These are phyloP conservation scores for Cucurbita maxima DNA, from an alignment of 306 rosid species.

Conservation along the genomic window DNA sequence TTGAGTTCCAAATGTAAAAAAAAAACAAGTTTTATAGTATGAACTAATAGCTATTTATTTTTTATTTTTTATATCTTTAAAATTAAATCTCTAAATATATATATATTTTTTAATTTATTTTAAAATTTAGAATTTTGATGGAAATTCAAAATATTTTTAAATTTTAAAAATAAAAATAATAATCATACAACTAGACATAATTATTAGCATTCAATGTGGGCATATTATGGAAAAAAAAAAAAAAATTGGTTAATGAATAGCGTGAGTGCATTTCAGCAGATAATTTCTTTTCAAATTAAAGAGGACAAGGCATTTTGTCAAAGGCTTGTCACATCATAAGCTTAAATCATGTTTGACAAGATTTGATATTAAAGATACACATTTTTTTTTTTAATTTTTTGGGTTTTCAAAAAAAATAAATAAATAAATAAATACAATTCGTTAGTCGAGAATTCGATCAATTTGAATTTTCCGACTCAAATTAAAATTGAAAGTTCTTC, in stretches of 20 bases:
- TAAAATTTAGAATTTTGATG: neutral
- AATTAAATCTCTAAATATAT: neutral
- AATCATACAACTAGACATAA: too few relatives aligned
- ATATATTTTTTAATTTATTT: neutral
- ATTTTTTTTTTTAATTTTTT: neutral
- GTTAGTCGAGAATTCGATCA: too few relatives aligned
- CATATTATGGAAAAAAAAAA: neutral
- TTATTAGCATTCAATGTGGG: neutral
- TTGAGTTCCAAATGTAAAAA: neutral
- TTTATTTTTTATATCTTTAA: too few relatives aligned
- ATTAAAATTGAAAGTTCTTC: too few relatives aligned
- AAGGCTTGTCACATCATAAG: neutral
- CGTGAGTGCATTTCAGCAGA: neutral
- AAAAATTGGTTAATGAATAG: neutral
- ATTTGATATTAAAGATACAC: conserved; percentile 4
- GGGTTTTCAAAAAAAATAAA: too few relatives aligned
- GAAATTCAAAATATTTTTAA: too few relatives aligned
- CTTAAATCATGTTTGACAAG: neutral
- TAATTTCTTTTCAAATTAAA: neutral
- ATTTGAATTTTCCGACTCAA: too few relatives aligned
- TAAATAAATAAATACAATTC: too few relatives aligned
- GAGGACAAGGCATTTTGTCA: neutral
- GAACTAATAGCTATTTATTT: too few relatives aligned
- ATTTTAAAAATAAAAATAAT: too few relatives aligned
- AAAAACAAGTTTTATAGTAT: too few relatives aligned